Percentiles rank a stretch among this genome's conserved stretches.
phyloP scores from a whole-genome alignment of 257 asterid species.

The Avicennia marina region DNA sequence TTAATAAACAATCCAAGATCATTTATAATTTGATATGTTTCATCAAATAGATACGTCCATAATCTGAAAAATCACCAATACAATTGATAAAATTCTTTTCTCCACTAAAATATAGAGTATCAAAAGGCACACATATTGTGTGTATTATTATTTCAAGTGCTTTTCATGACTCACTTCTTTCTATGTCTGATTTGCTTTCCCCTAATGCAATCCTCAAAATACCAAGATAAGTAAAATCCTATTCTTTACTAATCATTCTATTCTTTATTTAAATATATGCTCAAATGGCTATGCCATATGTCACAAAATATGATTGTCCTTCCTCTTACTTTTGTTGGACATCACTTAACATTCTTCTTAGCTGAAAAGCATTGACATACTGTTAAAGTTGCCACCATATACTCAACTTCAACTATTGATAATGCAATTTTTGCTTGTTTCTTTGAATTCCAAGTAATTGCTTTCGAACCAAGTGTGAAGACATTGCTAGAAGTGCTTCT shows the following conservation, averaged over 20 bases:
- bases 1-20: not conserved
- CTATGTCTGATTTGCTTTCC: not conserved
- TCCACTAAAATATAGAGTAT: slow-evolving; percentile 1
- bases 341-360: too few species aligned
- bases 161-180: not conserved
- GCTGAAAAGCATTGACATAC: too few species aligned
- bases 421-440: too few species aligned
- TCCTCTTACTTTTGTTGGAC: too few species aligned
- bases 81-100: slow-evolving; percentile 10
- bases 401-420: too few species aligned
- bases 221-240: not conserved
- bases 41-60: not conserved
- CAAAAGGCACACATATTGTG: slow-evolving; percentile 6
- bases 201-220: not conserved
- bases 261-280: slow-evolving; percentile 8
- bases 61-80: slow-evolving; percentile 10
- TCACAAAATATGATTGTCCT: too few species aligned
- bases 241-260: not conserved
- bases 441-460: too few species aligned
- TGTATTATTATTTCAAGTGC: not conserved
- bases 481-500: too few species aligned
- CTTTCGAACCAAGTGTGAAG: too few species aligned
- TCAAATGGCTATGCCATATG: slow-evolving; percentile 3
- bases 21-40: slow-evolving; percentile 2
- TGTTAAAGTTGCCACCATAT: too few species aligned